Evolutionary conservation across 2,329 filamentous ascomycete species (phyloP), one percentile per base, ranked within the genome.

Genomic region (Fusarium denticulatum): DNA sequence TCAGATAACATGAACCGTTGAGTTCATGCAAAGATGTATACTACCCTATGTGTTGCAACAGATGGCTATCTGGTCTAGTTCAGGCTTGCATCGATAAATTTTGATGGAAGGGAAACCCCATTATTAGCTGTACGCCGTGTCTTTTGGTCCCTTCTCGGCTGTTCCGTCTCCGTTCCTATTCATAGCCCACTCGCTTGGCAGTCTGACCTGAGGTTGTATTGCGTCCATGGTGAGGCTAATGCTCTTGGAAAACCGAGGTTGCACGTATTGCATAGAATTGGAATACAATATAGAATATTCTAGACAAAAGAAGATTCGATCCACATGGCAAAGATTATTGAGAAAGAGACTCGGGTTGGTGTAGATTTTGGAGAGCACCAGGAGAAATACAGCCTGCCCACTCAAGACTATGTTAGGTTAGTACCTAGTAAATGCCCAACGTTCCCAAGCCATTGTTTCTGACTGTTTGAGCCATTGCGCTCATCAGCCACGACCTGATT

Each of bases 1-100:
- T 24, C 42, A 60, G 42, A 67, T 58, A 45, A 46, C 34, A 68
- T 68, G 55, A 68, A 49, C 45, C 50, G 43, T 62, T 57, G 61
- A 37, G 67, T 75, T 77, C 64, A 77, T 77, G 67, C 75, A 65
- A 60, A 64, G 58, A 69, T 39, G 22, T 56, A 22, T 55, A 46
- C 32, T 40, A 14, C 37, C 42, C 20, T 30, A 34, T 28, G 34
- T 26, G 30, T 59, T 59, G 28, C n/a, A 50, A 49, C 58, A 22
- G 34, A 60, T 60, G 28, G 20, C 34, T 46, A 32, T 16, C 49
- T 52, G 45, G 47, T 32, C 24, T 14, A 37, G 28, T 58, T 37
- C 39, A 34, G 43, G 26, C 47, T 32, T 56, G 56, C 26, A 30
- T 56, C 24, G 16, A 56, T 28, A 34, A 43, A 63, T 46, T 42